Conservation (phyloP, 176 grass and related monocot species). For the Puccinellia tenuiflora region DNA sequence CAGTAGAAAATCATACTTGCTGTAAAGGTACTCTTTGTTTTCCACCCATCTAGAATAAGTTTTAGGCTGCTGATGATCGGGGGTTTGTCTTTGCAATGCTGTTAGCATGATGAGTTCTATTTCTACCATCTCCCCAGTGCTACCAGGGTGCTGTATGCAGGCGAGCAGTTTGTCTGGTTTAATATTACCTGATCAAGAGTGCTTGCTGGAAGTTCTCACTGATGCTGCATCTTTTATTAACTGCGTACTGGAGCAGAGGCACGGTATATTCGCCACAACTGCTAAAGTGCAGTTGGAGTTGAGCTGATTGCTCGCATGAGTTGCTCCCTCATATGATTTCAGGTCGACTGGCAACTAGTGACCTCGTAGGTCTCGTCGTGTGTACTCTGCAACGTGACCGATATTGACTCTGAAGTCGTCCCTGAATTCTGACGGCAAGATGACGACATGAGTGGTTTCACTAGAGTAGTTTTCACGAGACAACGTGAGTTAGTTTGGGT, state of each 20-base stretch:
- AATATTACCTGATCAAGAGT: not conserved
- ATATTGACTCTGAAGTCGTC: not conserved
- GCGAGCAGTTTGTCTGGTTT: not conserved
- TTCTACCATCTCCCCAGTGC: not conserved
- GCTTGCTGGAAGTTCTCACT: not conserved
- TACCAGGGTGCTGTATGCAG: not conserved
- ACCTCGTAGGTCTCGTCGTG: not conserved
- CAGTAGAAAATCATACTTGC: not conserved
- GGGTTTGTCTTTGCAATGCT: not conserved
- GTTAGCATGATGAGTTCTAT: not conserved
- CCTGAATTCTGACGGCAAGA: not conserved
- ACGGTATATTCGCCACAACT: not conserved
- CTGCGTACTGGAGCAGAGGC: not conserved
- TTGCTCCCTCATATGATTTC: not conserved
- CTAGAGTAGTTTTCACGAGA: too few relatives aligned
- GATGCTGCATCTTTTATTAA: not conserved
- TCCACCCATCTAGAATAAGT: not conserved
- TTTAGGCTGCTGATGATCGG: not conserved
- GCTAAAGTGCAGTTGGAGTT: not conserved
- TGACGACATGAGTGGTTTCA: not conserved
- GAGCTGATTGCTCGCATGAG: not conserved
- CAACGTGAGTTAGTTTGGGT: too few relatives aligned
- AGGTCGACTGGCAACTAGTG: not conserved
- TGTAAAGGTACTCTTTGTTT: conserved; percentile 2
- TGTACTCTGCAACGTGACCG: not conserved